Base-by-base conservation (phyloP, 805 yeast species). In the Danielozyma ontarioensis region DNA sequence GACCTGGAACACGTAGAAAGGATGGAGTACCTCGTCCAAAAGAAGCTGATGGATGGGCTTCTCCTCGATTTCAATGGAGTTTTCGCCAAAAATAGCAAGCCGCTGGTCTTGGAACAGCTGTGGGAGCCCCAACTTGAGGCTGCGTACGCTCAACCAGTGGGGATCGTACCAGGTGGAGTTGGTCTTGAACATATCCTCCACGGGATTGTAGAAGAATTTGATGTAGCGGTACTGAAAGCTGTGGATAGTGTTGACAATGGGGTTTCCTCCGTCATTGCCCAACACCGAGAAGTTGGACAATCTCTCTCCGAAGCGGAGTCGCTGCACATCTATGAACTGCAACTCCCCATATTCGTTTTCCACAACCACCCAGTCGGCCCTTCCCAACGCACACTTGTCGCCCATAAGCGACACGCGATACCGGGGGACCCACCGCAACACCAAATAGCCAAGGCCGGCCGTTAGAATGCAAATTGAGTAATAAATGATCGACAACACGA, bases 291-390 rank as follows among this genome's bases (percentile, higher is more conserved):
- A 76, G 0, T 83, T 74, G 2, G 94, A 83, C 22, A 90, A 50
- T 8, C 85, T 70, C 45, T 84, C 76, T 46, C 83, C 80, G 50
- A 81, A 85, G 66, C 84, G 72, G 28, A 62, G 59, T 42, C 81
- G 72, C 1, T 63, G 48, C 11, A 93, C 77, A 2, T 62, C 55
- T 3, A 76, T 70, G 13, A 81, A 72, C 24, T 74, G 69, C 40
- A 93, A 69, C 46, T 87, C 95, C 13, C 97, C 97, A 67, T 77
- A 82, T 54, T 89, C 97, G 45, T 87, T 94, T 59, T 93, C 99
- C 16, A 93, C 71, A 13, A 88, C 95, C 12, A 89, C 83, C 93
- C 96, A 86, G 48, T 88, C 95, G 21, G 96, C 82, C 40, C 73
- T 72, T 1, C 87, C 96, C 40, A 93, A 63, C 0, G 94, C 82